Evolutionary conservation across 805 yeast species (phyloP).

Genomic region (Ogataea methanolica): DNA sequence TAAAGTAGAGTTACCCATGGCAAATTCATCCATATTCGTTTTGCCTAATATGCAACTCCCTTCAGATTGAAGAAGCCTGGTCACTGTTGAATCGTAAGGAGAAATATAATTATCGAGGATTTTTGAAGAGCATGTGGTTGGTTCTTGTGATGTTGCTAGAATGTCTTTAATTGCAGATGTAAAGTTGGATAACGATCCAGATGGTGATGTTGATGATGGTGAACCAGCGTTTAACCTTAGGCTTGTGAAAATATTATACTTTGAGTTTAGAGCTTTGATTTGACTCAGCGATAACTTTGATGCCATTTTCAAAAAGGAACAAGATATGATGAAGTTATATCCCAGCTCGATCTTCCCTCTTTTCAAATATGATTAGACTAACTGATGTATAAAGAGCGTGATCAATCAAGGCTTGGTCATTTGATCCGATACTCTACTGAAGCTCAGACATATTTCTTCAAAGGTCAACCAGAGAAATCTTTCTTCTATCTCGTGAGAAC

Average conservation of each 20-base stretch:
- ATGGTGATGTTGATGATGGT: slow-evolving; percentile 1
- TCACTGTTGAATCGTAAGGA: slow-evolving; percentile 81
- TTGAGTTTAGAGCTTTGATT: slow-evolving; percentile 14
- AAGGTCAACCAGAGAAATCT: too few relatives aligned
- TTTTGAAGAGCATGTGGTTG: slow-evolving; percentile 78
- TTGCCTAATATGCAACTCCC: slow-evolving; percentile 68
- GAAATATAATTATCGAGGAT: slow-evolving; percentile 57
- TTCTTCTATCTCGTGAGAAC: too few relatives aligned
- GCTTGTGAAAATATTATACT: slow-evolving; percentile 37
- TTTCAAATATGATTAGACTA: too few relatives aligned
- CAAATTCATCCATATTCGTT: slow-evolving; percentile 93
- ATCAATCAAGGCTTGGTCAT: too few relatives aligned
- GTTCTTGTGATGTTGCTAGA: slow-evolving; percentile 54
- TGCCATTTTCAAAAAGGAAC: not conserved
- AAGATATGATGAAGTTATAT: not conserved
- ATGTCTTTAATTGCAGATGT: slow-evolving; percentile 71
- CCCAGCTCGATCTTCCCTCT: too few relatives aligned
- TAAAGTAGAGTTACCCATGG: slow-evolving; percentile 83
- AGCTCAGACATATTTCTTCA: too few relatives aligned
- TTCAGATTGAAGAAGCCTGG: slow-evolving; percentile 41
- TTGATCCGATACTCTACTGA: too few relatives aligned
- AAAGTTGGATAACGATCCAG: slow-evolving; percentile 25
- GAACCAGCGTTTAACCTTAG: slow-evolving; percentile 17
- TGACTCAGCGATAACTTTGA: not conserved
- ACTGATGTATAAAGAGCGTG: too few relatives aligned